phyloP scores from a whole-genome alignment of 2,329 filamentous ascomycete species.

The Nothopassalora personata region DNA sequence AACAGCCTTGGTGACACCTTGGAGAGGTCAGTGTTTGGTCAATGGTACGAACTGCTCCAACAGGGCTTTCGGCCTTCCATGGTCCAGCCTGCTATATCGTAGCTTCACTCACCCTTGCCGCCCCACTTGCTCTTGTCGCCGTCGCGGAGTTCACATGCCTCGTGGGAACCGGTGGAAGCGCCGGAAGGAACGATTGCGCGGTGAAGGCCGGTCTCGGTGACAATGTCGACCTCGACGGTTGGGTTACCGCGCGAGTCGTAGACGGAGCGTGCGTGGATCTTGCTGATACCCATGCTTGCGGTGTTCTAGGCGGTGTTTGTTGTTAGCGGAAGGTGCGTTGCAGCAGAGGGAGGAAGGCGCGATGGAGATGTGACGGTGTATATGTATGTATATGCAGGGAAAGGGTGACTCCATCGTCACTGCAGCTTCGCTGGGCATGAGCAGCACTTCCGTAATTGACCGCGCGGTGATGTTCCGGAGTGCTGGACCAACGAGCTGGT shows the following conservation, averaged over 20 bases:
- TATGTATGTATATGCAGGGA: neutral
- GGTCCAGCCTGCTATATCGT: neutral
- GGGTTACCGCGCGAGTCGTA: conserved; percentile 98
- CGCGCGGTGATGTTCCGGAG: neutral
- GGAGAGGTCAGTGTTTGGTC: neutral
- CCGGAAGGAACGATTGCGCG: conserved; percentile 96
- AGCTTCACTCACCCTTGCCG: conserved; percentile 43
- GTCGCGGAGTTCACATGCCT: conserved; percentile 52
- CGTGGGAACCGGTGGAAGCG: conserved; percentile 71
- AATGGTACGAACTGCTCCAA: neutral
- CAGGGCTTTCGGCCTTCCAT: neutral
- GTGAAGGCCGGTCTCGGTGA: conserved; percentile 94
- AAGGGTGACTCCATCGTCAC: neutral
- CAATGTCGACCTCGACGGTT: conserved; percentile 95
- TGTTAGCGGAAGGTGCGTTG: neutral
- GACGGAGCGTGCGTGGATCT: conserved; percentile 67
- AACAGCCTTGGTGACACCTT: conserved; percentile 51
- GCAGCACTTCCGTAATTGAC: neutral
- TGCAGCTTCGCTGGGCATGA: neutral
- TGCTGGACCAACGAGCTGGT: neutral
- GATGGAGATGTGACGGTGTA: neutral
- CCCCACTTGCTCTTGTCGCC: conserved; percentile 49
- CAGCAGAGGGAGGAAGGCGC: neutral
- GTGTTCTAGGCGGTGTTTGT: neutral
- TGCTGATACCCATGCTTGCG: conserved; percentile 64